These are phyloP conservation scores for Knufia fluminis DNA, from an alignment of 2,329 filamentous ascomycete genomes.

Conservation along the genomic window DNA sequence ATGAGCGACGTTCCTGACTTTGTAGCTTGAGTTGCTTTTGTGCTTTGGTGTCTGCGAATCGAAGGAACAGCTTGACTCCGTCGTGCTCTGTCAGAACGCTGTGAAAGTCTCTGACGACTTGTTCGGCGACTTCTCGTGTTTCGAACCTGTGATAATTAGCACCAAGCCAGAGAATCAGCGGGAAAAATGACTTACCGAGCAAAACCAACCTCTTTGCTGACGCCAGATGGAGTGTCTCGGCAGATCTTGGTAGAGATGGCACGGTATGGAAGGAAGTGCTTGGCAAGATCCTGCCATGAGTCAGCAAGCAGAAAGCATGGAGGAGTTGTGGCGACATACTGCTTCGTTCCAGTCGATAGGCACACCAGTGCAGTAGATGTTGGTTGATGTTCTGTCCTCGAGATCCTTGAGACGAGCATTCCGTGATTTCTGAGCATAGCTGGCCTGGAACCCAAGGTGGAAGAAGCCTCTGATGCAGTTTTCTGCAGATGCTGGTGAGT, in stretches of 20 bases:
- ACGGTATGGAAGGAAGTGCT: slow-evolving; percentile 42
- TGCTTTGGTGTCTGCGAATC: slow-evolving; percentile 91
- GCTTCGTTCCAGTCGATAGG: slow-evolving; percentile 87
- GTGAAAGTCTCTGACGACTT: slow-evolving; percentile 79
- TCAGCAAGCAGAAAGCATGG: slow-evolving; percentile 16
- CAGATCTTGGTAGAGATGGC: slow-evolving; percentile 94
- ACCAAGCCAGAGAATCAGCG: slow-evolving; percentile 11
- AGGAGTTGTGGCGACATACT: slow-evolving; percentile 42
- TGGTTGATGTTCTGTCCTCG: slow-evolving; percentile 80
- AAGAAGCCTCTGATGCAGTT: slow-evolving; percentile 95
- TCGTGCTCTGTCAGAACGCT: slow-evolving; percentile 68
- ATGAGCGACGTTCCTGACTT: slow-evolving; percentile 88
- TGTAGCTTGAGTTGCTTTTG: slow-evolving; percentile 96
- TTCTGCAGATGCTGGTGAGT: slow-evolving; percentile 77
- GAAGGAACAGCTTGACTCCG: slow-evolving; percentile 78
- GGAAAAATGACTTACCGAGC: slow-evolving; percentile 59
- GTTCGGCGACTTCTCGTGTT: slow-evolving; percentile 76
- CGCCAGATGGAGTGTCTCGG: slow-evolving; percentile 72
- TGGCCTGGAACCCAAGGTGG: slow-evolving; percentile 90
- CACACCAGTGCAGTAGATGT: slow-evolving; percentile 95
- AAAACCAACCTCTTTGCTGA: slow-evolving; percentile 94
- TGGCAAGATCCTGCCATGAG: slow-evolving; percentile 61
- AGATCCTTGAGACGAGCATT: slow-evolving; percentile 97
- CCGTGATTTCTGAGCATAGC: slow-evolving; percentile 97
- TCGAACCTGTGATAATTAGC: slow-evolving; percentile 59